phyloP scores from a whole-genome alignment of 768 basidiomycete species.

The Boletus coccyginus region DNA sequence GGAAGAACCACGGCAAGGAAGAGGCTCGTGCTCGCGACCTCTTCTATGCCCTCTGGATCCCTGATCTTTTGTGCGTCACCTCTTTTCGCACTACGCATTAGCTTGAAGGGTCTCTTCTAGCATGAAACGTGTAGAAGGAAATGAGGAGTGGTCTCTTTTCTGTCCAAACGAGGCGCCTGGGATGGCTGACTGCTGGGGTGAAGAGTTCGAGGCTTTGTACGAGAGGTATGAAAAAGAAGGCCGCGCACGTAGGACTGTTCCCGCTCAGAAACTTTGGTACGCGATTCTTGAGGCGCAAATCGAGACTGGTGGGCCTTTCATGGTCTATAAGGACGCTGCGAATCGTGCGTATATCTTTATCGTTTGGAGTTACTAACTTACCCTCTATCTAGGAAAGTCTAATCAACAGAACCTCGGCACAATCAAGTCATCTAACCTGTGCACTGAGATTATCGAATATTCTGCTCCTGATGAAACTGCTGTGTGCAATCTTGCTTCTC shows the following conservation, averaged over 20 bases:
- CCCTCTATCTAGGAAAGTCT: conserved; percentile 69
- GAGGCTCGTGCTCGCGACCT: conserved; percentile 94
- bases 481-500: conserved; percentile 97
- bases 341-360: conserved; percentile 58
- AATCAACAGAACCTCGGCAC: conserved; percentile 98
- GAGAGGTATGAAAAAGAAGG: conserved; percentile 89
- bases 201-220: conserved; percentile 85
- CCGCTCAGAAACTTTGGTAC: conserved; percentile 99
- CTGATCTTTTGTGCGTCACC: conserved; percentile 82
- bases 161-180: conserved; percentile 96
- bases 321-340: conserved; percentile 96
- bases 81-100: too few relatives aligned
- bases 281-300: conserved; percentile 95
- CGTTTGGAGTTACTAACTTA: neutral
- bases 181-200: conserved; percentile 83
- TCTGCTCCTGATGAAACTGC: conserved; percentile 96
- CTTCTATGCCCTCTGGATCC: conserved; percentile 98
- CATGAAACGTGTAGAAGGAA: conserved; percentile 95
- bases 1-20: conserved; percentile 99
- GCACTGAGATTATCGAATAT: conserved; percentile 99
- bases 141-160: conserved; percentile 93
- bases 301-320: conserved; percentile 98
- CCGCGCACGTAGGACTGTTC: conserved; percentile 75
- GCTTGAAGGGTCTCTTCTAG: conserved; percentile 35
- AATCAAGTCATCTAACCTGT: conserved; percentile 98